These are phyloP conservation scores for Aspergillus floridensis DNA, from an alignment of 2,329 filamentous ascomycete genomes.

Conservation along the genomic window DNA sequence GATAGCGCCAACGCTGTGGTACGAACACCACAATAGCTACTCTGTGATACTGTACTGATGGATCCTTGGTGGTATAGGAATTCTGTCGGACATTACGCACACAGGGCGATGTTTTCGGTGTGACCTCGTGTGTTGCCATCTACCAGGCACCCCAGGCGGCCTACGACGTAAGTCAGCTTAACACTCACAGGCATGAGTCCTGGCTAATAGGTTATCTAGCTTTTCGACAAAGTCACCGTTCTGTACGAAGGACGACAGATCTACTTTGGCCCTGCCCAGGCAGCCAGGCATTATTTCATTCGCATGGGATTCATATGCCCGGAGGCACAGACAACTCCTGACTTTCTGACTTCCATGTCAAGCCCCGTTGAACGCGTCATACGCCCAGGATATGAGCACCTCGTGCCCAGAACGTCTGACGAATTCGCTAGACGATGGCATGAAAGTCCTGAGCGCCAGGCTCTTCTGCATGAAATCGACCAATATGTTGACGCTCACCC, in stretches of 20 bases:
- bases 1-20: constrained; percentile 51
- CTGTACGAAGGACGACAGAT: constrained; percentile 52
- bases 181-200: neutral
- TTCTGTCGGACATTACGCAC: neutral
- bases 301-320: constrained; percentile 48
- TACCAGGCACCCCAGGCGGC: constrained; percentile 13
- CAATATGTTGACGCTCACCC: constrained; percentile 6
- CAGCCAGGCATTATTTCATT: constrained; percentile 64
- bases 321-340: constrained; percentile 7
- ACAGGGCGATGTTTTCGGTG: neutral
- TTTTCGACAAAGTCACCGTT: constrained; percentile 64
- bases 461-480: constrained; percentile 1
- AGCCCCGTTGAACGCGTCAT: constrained; percentile 58
- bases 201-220: neutral
- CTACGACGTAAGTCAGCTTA: neutral
- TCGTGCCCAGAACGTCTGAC: constrained; percentile 63
- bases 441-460: constrained; percentile 1
- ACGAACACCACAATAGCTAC: constrained; percentile 30
- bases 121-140: constrained; percentile 42
- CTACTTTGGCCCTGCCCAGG: constrained; percentile 53
- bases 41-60: constrained; percentile 44
- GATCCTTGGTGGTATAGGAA: constrained; percentile 19
- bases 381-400: constrained; percentile 49
- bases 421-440: constrained; percentile 54
- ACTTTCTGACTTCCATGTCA: constrained; percentile 39